These are phyloP conservation scores for Trypanosoma caninum DNA, from an alignment of 208 protist genomes.

Conservation along the genomic window DNA sequence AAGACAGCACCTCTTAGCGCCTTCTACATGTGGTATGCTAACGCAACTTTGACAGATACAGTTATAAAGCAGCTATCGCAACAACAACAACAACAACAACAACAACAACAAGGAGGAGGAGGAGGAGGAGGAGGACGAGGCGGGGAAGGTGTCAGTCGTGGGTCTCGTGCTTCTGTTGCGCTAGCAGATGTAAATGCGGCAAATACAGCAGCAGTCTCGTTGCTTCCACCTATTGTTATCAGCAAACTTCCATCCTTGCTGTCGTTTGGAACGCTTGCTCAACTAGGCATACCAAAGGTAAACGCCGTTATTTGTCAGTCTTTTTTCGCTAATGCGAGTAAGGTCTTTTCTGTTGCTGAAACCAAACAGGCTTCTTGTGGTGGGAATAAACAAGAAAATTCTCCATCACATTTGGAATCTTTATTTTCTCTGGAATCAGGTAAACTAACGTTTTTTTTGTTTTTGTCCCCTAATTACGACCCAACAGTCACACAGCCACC, in stretches of 20 bases:
- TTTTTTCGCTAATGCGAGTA: conserved; percentile 16
- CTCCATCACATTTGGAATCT: not conserved
- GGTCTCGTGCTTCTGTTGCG: not conserved
- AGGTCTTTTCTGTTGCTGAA: not conserved
- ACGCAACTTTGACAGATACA: conserved; percentile 32
- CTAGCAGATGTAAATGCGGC: conserved; percentile 9
- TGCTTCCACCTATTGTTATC: conserved; percentile 75
- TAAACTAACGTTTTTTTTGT: conserved; percentile 43
- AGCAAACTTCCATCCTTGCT: conserved; percentile 34
- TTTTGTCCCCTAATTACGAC: conserved; percentile 61
- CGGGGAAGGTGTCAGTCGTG: not conserved
- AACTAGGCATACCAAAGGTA: conserved; percentile 55
- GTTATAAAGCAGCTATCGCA: conserved; percentile 27
- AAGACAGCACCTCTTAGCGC: conserved; percentile 51
- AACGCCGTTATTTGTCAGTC: conserved; percentile 70
- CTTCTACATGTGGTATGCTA: conserved; percentile 76
- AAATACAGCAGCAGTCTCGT: conserved; percentile 33
- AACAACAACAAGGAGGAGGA: conserved; percentile 6
- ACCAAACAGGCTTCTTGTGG: not conserved
- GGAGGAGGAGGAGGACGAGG: conserved; percentile 2
- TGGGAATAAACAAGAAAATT: not conserved
- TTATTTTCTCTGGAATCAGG: not conserved
- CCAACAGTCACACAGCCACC: conserved; percentile 25
- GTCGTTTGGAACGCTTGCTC: conserved; percentile 25
- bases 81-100: conserved; percentile 22